Percentiles rank a stretch among this genome's conserved stretches.
Evolutionary conservation across 2,329 filamentous ascomycete genomes (phyloP).

Genomic region (Cladosporium sp.): DNA sequence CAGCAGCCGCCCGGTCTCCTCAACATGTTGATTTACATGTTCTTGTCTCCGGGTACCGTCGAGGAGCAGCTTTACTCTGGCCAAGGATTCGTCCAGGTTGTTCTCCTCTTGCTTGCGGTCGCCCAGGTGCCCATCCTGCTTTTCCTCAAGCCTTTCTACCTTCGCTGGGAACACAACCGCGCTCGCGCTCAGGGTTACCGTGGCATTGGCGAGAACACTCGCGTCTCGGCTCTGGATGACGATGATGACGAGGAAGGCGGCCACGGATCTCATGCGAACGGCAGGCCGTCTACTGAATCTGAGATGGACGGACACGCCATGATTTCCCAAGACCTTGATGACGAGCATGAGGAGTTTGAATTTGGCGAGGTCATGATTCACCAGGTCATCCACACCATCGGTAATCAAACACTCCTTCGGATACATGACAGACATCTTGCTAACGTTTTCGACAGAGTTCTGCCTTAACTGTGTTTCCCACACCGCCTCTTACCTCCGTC

Average conservation of each 20-base stretch:
- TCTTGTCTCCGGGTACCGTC: constrained; percentile 75
- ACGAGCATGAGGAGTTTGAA: constrained; percentile 92
- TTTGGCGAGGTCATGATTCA: constrained; percentile 98
- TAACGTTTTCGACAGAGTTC: constrained; percentile 59
- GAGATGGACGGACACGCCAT: constrained; percentile 81
- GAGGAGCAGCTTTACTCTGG: constrained; percentile 73
- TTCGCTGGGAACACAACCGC: constrained; percentile 88
- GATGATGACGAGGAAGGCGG: constrained; percentile 68
- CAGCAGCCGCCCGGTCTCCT: constrained; percentile 77
- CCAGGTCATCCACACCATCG: constrained; percentile 97
- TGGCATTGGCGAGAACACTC: constrained; percentile 82
- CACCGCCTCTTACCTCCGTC: constrained; percentile 95
- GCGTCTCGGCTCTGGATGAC: constrained; percentile 87
- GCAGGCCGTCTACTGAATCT: constrained; percentile 61
- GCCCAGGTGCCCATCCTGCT: constrained; percentile 84
- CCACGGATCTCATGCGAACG: constrained; percentile 46
- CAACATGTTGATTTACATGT: constrained; percentile 99
- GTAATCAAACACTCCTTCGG: constrained; percentile 50
- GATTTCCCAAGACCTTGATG: constrained; percentile 75
- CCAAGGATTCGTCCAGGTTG: constrained; percentile 70
- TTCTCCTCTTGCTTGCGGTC: constrained; percentile 77
- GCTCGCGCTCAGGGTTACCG: constrained; percentile 86
- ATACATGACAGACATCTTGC: constrained; percentile 28
- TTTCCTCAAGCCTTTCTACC: constrained; percentile 92
- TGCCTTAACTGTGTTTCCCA: constrained; percentile 99